Evolutionary conservation across 148 eudicot genomes (phyloP), one percentile per base, ranked within the genome.

Genomic region (Gaultheria prostrata): DNA sequence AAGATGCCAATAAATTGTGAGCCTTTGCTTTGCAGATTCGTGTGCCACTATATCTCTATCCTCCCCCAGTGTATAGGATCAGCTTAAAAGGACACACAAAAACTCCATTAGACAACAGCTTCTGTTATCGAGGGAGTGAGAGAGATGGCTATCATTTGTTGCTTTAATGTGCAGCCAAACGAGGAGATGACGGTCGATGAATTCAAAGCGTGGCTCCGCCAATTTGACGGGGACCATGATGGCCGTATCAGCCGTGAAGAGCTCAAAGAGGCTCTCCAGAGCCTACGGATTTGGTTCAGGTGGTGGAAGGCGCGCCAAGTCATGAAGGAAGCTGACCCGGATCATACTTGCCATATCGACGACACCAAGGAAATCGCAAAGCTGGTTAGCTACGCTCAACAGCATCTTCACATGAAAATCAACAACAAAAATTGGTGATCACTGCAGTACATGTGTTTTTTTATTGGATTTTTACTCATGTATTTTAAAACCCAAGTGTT

Each of bases 211-310:
- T 70, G 75, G 75, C 75, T 70, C 43, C 20, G 45, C 75, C 75
- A 33, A 10, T 70, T 70, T 33, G 75, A 70, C 7, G 75, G 20
- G 33, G 75, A 70, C n/a, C 45, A 70, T 0, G 45, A 70, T 15
- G 75, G 75, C 17, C 75, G 75, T 17, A 70, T 70, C 1, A 70
- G 75, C 75, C 9, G 2, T 0, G 43, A 70, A 14, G 75, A 70
- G 43, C 75, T 70, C 45, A 70, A 70, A 70, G 45, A 70, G 21
- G 75, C 43, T 70, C 43, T 70, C 75, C 75, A 70, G 43, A 70
- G 75, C 45, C 45, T 70, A 6, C 43, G 43, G 75, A 33, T 70
- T 15, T 70, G 43, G 75, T 70, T 70, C 20, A 15, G 43, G 20
- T 13, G 43, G 75, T 70, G 75, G 75, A 70, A 70, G 45, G 75